Conservation (phyloP, 108 stramenopile species). For the Discostella stelligeroides region DNA sequence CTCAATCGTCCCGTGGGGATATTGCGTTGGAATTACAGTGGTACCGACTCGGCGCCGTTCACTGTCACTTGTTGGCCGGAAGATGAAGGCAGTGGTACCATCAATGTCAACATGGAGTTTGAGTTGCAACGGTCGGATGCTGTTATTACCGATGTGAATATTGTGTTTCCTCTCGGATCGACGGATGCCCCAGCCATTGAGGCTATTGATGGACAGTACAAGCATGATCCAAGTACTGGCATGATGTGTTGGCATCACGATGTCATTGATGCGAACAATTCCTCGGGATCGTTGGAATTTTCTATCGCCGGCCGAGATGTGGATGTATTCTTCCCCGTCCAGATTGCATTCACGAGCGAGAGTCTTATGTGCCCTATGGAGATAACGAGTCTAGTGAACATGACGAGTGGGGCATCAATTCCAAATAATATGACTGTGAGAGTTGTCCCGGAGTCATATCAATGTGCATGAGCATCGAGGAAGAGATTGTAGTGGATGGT, state of each 20-base stretch:
- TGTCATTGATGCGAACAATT: slow-evolving; percentile 85
- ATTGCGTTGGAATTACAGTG: slow-evolving; percentile 89
- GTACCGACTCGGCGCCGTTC: slow-evolving; percentile 91
- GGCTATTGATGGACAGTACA: slow-evolving; percentile 90
- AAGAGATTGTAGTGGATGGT: no score
- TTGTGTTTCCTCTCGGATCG: slow-evolving; percentile 92
- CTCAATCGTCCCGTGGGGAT: slow-evolving; percentile 92
- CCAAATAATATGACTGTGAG: slow-evolving; percentile 74
- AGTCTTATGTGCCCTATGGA: slow-evolving; percentile 89
- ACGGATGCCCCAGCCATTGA: slow-evolving; percentile 84
- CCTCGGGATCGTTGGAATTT: slow-evolving; percentile 93
- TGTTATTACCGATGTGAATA: slow-evolving; percentile 92
- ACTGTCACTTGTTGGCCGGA: slow-evolving; percentile 99
- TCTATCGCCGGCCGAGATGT: slow-evolving; percentile 78
- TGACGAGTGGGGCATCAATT: slow-evolving; percentile 71
- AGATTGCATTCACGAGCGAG: slow-evolving; percentile 90
- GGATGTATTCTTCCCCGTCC: slow-evolving; percentile 96
- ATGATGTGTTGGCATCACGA: slow-evolving; percentile 97
- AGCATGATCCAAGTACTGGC: slow-evolving; percentile 89
- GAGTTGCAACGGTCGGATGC: slow-evolving; percentile 78
- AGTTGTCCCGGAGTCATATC: slow-evolving; percentile 73
- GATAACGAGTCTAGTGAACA: slow-evolving; percentile 64
- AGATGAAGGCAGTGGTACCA: slow-evolving; percentile 89
- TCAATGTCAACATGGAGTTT: slow-evolving; percentile 97
- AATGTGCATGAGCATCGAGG: slow-evolving; percentile 51